Conservation (phyloP, 1,284 basidiomycete genomes). For the Trametes polyzona region DNA sequence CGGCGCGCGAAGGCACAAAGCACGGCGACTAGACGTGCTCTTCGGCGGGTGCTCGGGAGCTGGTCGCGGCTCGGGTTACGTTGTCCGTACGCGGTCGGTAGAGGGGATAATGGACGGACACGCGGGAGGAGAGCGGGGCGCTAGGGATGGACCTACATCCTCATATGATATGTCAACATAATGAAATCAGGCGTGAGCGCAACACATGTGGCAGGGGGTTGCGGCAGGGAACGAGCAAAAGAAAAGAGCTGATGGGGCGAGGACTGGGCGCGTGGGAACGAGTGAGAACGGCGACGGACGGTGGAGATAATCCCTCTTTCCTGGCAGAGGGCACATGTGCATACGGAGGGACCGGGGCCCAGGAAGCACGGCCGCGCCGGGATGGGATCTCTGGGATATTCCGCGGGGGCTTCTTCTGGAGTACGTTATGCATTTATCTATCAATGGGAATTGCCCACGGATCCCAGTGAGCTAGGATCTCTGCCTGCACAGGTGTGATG, state of each 20-base stretch:
- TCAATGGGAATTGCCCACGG: conserved; percentile 24
- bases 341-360: conserved; percentile 6
- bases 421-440: conserved; percentile 30
- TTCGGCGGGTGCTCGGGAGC: conserved; percentile 3
- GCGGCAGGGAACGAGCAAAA: conserved; percentile 9
- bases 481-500: conserved; percentile 22
- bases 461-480: conserved; percentile 10
- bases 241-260: conserved; percentile 16
- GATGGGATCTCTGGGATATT: conserved; percentile 24
- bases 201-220: conserved; percentile 24
- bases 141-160: conserved; percentile 27
- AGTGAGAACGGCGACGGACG: conserved; percentile 22
- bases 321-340: conserved; percentile 11
- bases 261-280: conserved; percentile 19
- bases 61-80: neutral
- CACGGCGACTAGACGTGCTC: neutral
- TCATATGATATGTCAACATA: conserved; percentile 27
- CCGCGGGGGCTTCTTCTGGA: conserved; percentile 15
- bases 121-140: conserved; percentile 9
- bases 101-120: conserved; percentile 12
- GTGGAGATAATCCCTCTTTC: conserved; percentile 27
- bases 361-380: conserved; percentile 17
- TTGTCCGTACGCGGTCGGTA: neutral
- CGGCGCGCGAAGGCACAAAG: conserved; percentile 11
- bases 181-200: conserved; percentile 28